phyloP scores from a whole-genome alignment of 1,284 basidiomycete genomes.

The Puccinia hordei region DNA sequence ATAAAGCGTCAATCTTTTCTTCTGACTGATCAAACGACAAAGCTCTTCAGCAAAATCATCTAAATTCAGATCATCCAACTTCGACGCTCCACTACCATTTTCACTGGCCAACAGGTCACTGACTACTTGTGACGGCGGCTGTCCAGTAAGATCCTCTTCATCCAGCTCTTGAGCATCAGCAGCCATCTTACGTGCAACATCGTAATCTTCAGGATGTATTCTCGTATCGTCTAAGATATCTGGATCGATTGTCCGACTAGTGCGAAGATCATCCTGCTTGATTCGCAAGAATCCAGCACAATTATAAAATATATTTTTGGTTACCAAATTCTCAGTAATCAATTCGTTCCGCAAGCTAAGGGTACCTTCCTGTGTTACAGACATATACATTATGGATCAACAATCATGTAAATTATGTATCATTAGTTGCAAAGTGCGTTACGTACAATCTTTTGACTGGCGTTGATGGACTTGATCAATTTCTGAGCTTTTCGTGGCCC shows the following conservation, averaged over 20 bases:
- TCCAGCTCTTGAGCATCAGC: slow-evolving; percentile 93
- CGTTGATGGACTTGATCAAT: slow-evolving; percentile 77
- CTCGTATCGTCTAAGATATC: slow-evolving; percentile 94
- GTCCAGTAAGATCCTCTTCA: slow-evolving; percentile 76
- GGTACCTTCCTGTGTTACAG: slow-evolving; percentile 70
- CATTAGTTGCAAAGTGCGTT: neutral
- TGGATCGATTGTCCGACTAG: slow-evolving; percentile 68
- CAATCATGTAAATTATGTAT: neutral
- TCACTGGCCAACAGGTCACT: slow-evolving; percentile 79
- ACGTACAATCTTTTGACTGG: slow-evolving; percentile 64
- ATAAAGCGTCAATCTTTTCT: slow-evolving; percentile 81
- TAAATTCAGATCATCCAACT: slow-evolving; percentile 86
- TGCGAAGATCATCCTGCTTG: slow-evolving; percentile 68
- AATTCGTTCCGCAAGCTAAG: slow-evolving; percentile 81
- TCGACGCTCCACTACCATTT: slow-evolving; percentile 69
- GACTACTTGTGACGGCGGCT: slow-evolving; percentile 80
- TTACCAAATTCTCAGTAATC: slow-evolving; percentile 74
- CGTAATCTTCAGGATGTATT: slow-evolving; percentile 97
- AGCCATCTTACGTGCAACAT: slow-evolving; percentile 97
- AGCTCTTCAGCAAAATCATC: slow-evolving; percentile 96
- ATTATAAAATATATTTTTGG: slow-evolving; percentile 80
- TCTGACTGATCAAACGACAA: slow-evolving; percentile 63
- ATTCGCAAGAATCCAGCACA: slow-evolving; percentile 88
- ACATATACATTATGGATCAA: slow-evolving; percentile 51
- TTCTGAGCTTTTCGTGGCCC: slow-evolving; percentile 91